Evolutionary conservation across 371 early-diverging fungal genomes (phyloP), one percentile per base, ranked within the genome.

Genomic region (Apophysomyces sp.): DNA sequence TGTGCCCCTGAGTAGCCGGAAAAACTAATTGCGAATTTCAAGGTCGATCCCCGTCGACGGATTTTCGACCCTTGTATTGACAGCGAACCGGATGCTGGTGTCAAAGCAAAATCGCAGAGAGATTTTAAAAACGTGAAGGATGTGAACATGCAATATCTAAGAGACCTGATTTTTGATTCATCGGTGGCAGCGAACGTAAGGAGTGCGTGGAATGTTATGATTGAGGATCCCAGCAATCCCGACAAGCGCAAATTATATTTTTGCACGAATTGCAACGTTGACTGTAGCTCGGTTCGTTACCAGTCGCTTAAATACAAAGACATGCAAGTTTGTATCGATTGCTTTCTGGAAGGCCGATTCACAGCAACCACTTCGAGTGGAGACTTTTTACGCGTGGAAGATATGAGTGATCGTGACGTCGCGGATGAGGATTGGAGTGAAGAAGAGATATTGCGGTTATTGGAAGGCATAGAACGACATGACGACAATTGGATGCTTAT

Each of bases 401-500:
- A 56, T 1, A 40, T 44, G 12, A 40, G 32, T 28, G 62, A 66
- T 16, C 59, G 62, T 2, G 55, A 64, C 4, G 44, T 56, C 18
- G 36, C 55, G 41, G 81, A 77, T 8, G 81, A 81, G 15, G 74
- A 76, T 31, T 99, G 99, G 99, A 86, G 88, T 3, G 93, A 94
- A 55, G 88, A 94, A 65, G 99, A 99, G 69, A 92, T 90, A 13
- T 77, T 98, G 37, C 74, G 91, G 53, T 83, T 99, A 27, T 76
- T 99, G 32, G 99, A 99, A 80, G 99, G 91, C 6, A 76, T 99
- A 26, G 99, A 99, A 66, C 85, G 92, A 84, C 94, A 83, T 78
- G 94, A 95, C 36, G 97, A 99, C 57, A 96, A 99, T 75, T 99
- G 99, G 99, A 78, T 88, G 57, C 85, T 88, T 63, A 92, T 99